Evolutionary conservation across 1,139 yeast genomes (phyloP).

Genomic region (Suhomyces bokatorum): DNA sequence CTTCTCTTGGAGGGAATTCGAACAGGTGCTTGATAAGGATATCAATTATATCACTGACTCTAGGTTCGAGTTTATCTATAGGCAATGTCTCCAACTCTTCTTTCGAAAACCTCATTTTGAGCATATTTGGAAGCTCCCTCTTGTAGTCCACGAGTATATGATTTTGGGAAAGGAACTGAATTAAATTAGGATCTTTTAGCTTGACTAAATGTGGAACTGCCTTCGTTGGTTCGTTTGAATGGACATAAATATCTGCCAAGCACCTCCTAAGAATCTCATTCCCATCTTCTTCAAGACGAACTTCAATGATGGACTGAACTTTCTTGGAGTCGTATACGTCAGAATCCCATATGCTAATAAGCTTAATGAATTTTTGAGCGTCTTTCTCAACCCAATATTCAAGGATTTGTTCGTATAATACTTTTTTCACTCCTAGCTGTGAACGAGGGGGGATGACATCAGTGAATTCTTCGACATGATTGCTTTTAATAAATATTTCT

Average conservation of each 20-base stretch:
- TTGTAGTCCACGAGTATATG: slow-evolving; percentile 60
- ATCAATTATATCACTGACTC: slow-evolving; percentile 47
- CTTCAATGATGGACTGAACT: slow-evolving; percentile 50
- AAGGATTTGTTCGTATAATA: slow-evolving; percentile 55
- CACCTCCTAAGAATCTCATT: slow-evolving; percentile 42
- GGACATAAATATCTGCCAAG: slow-evolving; percentile 58
- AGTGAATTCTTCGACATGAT: slow-evolving; percentile 50
- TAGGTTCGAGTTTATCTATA: slow-evolving; percentile 40
- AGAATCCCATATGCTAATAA: slow-evolving; percentile 59
- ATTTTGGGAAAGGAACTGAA: slow-evolving; percentile 58
- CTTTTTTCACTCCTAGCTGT: slow-evolving; percentile 23
- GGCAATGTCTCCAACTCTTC: slow-evolving; percentile 39
- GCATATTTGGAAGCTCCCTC: slow-evolving; percentile 51
- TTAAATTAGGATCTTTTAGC: slow-evolving; percentile 54
- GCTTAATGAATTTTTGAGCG: slow-evolving; percentile 35
- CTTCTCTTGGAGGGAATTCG: slow-evolving; percentile 54
- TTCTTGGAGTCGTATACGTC: slow-evolving; percentile 50
- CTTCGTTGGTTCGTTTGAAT: slow-evolving; percentile 55
- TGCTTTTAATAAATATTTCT: slow-evolving; percentile 50
- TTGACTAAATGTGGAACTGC: slow-evolving; percentile 65
- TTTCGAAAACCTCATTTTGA: slow-evolving; percentile 44
- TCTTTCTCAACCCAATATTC: slow-evolving; percentile 46
- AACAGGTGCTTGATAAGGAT: slow-evolving; percentile 66
- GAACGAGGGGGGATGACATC: slow-evolving; percentile 50
- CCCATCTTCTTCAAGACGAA: slow-evolving; percentile 24